These are phyloP conservation scores for Reticulascus tulasneorum DNA, from an alignment of 2,329 filamentous ascomycete genomes.

Conservation along the genomic window DNA sequence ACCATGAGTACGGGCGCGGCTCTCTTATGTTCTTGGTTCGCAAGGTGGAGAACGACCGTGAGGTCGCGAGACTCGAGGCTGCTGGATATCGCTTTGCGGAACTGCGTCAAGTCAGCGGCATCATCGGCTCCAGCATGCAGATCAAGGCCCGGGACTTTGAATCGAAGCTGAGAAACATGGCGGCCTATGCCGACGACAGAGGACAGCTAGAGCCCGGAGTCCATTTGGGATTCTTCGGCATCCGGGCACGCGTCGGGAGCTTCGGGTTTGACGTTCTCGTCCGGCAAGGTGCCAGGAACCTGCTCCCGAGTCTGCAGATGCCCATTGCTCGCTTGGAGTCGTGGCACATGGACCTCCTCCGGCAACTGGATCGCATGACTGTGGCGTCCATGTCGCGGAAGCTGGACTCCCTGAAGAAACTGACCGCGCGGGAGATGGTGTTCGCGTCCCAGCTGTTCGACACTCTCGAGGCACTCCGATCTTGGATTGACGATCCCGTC, in stretches of 20 bases:
- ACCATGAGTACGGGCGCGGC: conserved; percentile 57
- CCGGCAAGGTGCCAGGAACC: conserved; percentile 49
- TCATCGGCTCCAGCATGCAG: conserved; percentile 70
- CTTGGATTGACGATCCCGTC: conserved; percentile 38
- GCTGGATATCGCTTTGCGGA: conserved; percentile 76
- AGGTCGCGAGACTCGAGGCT: conserved; percentile 62
- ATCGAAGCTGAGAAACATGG: conserved; percentile 60
- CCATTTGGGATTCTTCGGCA: conserved; percentile 55
- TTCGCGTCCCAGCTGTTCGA: conserved; percentile 43
- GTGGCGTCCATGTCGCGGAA: conserved; percentile 34
- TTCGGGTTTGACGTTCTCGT: conserved; percentile 63
- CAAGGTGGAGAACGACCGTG: conserved; percentile 50
- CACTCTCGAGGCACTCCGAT: conserved; percentile 35
- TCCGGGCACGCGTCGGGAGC: conserved; percentile 46
- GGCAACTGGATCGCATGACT: conserved; percentile 42
- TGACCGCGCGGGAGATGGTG: conserved; percentile 33
- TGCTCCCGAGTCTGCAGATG: conserved; percentile 57
- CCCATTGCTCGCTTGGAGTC: conserved; percentile 48
- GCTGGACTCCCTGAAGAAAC: conserved; percentile 32
- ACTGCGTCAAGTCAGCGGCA: conserved; percentile 61
- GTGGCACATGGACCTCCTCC: conserved; percentile 52
- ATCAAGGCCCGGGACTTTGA: conserved; percentile 62
- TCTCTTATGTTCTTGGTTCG: conserved; percentile 79
- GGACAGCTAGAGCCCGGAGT: conserved; percentile 48
- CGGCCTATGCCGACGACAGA: conserved; percentile 47